phyloP scores from a whole-genome alignment of 2,329 filamentous ascomycete genomes.

The Shiraia bambusicola region DNA sequence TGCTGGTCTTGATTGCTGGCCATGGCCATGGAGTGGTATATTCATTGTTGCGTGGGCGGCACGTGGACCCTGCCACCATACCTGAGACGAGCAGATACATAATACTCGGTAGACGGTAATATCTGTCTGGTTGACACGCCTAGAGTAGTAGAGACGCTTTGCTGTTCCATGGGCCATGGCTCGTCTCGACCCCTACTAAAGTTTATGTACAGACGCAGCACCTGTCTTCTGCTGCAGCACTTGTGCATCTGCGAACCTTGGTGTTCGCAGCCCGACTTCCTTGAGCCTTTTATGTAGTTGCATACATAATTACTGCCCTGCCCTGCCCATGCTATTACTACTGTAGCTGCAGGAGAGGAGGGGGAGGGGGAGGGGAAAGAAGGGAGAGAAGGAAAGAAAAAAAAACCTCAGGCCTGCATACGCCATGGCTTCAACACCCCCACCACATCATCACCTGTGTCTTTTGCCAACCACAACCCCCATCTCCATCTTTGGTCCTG shows the following conservation, averaged over 20 bases:
- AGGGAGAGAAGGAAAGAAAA: too few species aligned
- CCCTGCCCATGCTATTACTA: too few species aligned
- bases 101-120: too few species aligned
- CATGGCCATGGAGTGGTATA: too few species aligned
- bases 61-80: conserved; percentile 22
- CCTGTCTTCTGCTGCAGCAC: conserved; percentile 3
- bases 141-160: conserved; percentile 7
- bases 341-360: conserved; percentile 5
- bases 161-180: conserved; percentile 1
- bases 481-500: conserved; percentile 4
- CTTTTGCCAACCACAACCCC: conserved; percentile 16
- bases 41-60: conserved; percentile 13
- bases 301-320: too few species aligned
- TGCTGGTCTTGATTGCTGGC: too few species aligned
- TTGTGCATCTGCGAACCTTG: conserved; percentile 19
- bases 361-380: too few species aligned
- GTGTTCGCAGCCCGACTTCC: conserved; percentile 21
- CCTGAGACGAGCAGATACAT: not conserved
- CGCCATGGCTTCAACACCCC: too few species aligned
- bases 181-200: not conserved
- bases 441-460: conserved; percentile 1
- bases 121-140: conserved; percentile 6
- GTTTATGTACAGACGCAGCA: conserved; percentile 2
- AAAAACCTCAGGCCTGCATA: too few species aligned
- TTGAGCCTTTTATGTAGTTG: too few species aligned